Evolutionary conservation across 306 rosid species (phyloP), one percentile per base, ranked within the genome.

Genomic region (Vicia sativa): DNA sequence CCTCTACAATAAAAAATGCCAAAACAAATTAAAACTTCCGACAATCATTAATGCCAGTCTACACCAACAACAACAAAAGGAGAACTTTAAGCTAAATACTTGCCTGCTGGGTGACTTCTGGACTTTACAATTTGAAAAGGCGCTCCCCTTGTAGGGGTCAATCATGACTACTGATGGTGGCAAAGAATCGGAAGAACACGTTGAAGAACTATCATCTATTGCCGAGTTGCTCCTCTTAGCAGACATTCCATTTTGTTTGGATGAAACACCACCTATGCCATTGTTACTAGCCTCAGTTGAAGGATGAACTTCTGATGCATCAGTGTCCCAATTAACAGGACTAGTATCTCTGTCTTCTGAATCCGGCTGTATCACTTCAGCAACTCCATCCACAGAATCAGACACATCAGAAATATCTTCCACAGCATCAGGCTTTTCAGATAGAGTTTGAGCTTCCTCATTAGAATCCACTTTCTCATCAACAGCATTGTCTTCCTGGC

Each of bases 191-290:
- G 92, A 84, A 39, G 99, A 95, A 72, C 99, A 91, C 14, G 97
- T 95, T 68, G 99, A 95, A 75, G 99, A 95, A 83, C 96, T 95
- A 78, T 95, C 99, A 74, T 95, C 99, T 86, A 95, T 78, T 25
- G 79, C 77, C 2, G 77, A 82, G 53, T 70, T 65, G 77, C 84
- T 70, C 86, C 82, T 95, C 58, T 82, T 95, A 41, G 89, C 97
- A 34, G 86, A 74, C 26, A 74, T 52, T 42, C 89, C 91, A 69
- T 86, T 89, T 75, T 84, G 96, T 29, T 59, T 70, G 2, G 91
- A 81, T 70, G 87, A 84, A 43, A 80, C 74, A 76, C 82, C 74
- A 74, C 76, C 69, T 18, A 87, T 71, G 45, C 85, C 83, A 70
- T 80, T 87, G 82, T 80, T 84, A 81, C 87, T 68, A 39, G 88